Conservation (phyloP, 2,329 filamentous ascomycete genomes). For the Aspergillus novofumigatus region DNA sequence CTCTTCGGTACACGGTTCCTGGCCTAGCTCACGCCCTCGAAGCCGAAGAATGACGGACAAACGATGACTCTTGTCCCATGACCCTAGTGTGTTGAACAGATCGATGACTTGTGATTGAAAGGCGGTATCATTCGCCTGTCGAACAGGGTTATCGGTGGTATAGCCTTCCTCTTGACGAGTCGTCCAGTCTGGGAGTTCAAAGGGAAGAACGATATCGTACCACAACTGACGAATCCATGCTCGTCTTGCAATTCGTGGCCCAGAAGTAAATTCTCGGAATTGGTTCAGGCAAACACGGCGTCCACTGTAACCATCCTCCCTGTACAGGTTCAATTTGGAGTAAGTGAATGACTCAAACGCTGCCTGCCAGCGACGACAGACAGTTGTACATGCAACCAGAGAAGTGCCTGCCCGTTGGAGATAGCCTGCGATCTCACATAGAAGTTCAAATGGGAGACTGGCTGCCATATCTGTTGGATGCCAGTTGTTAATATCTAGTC, state of each 20-base stretch:
- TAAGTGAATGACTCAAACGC: slow-evolving; percentile 12
- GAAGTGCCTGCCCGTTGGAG: not conserved
- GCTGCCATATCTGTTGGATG: not conserved
- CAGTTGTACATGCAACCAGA: not conserved
- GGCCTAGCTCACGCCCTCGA: not conserved
- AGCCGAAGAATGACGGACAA: slow-evolving; percentile 4
- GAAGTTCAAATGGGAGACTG: not conserved
- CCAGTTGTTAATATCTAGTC: too few relatives aligned
- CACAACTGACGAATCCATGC: slow-evolving; percentile 5
- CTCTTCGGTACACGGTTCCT: slow-evolving; percentile 7
- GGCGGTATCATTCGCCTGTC: slow-evolving; percentile 10
- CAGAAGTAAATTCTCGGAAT: slow-evolving; percentile 8
- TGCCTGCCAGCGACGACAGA: slow-evolving; percentile 14
- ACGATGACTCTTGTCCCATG: slow-evolving; percentile 4
- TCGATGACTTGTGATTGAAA: slow-evolving; percentile 1
- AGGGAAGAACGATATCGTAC: slow-evolving; percentile 8
- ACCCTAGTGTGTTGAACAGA: slow-evolving; percentile 6
- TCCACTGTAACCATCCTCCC: slow-evolving; percentile 6
- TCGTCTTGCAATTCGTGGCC: not conserved
- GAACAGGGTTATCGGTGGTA: slow-evolving; percentile 4
- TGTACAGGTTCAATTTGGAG: slow-evolving; percentile 5
- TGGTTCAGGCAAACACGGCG: slow-evolving; percentile 5
- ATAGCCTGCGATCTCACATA: not conserved
- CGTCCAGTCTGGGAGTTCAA: slow-evolving; percentile 7
- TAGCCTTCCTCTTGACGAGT: slow-evolving; percentile 3